Evolutionary conservation across 768 basidiomycete genomes (phyloP).

Genomic region (Amanita pseudoporphyria): DNA sequence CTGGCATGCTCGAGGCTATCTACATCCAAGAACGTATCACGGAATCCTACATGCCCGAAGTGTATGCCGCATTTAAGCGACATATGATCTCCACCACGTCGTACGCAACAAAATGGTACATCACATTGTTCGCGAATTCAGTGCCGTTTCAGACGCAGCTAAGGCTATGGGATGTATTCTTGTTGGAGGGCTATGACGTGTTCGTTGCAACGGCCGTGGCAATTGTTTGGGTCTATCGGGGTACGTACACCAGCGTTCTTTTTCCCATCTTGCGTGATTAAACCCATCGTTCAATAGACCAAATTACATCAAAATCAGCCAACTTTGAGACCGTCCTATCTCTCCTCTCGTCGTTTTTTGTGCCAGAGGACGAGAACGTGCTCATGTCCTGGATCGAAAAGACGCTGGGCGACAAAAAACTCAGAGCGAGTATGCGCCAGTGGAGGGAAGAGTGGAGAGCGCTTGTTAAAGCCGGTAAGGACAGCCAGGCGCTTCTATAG

Average conservation of each 20-base stretch:
- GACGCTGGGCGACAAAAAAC: conserved; percentile 47
- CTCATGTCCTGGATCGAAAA: conserved; percentile 77
- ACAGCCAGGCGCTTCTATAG: conserved; percentile 50
- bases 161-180: conserved; percentile 89
- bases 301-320: conserved; percentile 70
- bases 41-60: conserved; percentile 81
- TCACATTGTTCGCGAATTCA: conserved; percentile 92
- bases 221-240: conserved; percentile 86
- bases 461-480: conserved; percentile 57
- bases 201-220: conserved; percentile 80
- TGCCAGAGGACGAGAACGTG: conserved; percentile 82
- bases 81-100: conserved; percentile 89
- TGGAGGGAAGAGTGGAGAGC: conserved; percentile 81
- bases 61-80: conserved; percentile 77
- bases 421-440: conserved; percentile 54
- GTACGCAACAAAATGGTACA: conserved; percentile 99
- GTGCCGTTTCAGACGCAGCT: conserved; percentile 94
- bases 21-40: conserved; percentile 90
- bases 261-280: not conserved
- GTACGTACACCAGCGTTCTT: conserved; percentile 30
- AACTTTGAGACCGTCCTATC: conserved; percentile 91
- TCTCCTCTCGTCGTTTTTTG: conserved; percentile 87
- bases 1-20: conserved; percentile 91
- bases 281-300: conserved; percentile 46
- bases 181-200: conserved; percentile 84